phyloP scores from a whole-genome alignment of 1,139 yeast genomes.

The Lodderomyces jiufengensis region DNA sequence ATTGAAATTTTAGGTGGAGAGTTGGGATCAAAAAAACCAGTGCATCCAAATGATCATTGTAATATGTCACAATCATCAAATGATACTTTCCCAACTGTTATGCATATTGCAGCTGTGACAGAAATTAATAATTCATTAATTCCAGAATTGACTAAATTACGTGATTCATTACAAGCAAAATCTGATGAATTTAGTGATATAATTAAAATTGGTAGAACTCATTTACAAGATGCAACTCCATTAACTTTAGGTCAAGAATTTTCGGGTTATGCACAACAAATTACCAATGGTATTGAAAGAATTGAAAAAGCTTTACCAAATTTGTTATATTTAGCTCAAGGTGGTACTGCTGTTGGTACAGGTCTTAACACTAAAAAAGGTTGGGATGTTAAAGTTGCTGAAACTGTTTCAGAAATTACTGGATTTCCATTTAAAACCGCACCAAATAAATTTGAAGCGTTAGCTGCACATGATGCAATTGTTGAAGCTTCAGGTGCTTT shows the following conservation, averaged over 20 bases:
- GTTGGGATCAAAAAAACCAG: constrained; percentile 87
- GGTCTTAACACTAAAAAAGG: constrained; percentile 94
- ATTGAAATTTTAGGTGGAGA: constrained; percentile 91
- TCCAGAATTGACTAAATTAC: constrained; percentile 75
- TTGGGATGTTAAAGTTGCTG: constrained; percentile 80
- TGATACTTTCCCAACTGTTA: constrained; percentile 98
- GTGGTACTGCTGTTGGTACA: constrained; percentile 99
- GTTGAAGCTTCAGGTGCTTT: constrained; percentile 97
- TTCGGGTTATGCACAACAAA: constrained; percentile 92
- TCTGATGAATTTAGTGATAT: constrained; percentile 79
- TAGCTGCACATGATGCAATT: constrained; percentile 97
- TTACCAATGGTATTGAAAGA: constrained; percentile 85
- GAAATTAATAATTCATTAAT: constrained; percentile 73
- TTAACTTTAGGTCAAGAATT: constrained; percentile 97
- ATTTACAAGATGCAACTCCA: constrained; percentile 98
- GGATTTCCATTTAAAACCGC: constrained; percentile 90
- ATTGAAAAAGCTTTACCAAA: constrained; percentile 74
- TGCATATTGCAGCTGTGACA: constrained; percentile 97
- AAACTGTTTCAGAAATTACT: constrained; percentile 73
- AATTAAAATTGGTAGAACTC: constrained; percentile 98
- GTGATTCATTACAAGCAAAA: constrained; percentile 73
- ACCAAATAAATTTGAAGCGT: constrained; percentile 97
- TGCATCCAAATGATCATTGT: constrained; percentile 97
- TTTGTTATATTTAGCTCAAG: constrained; percentile 86
- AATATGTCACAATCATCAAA: constrained; percentile 98